Evolutionary conservation across 108 stramenopile genomes (phyloP), one percentile per base, ranked within the genome.

Genomic region (Nannochloropsis salina): DNA sequence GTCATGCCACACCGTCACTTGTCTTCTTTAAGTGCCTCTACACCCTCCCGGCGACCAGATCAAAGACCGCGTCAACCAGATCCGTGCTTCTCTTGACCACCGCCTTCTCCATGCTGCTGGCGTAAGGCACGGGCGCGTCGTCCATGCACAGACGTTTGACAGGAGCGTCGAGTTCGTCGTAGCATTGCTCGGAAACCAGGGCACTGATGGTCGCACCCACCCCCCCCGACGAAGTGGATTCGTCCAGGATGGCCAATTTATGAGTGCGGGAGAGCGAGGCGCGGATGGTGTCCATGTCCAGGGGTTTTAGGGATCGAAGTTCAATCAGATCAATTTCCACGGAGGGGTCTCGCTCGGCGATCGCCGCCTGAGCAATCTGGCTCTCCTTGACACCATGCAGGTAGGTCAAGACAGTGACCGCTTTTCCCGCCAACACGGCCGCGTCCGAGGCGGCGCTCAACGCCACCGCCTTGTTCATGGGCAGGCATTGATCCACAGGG

Each of bases 281-380:
- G 20, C 89, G 86, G 88, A 98, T 98, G 11, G 97, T 96, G 42
- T 95, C 96, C 94, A 97, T 93, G 86, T 98, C 97, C 85, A 98
- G 93, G 82, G 97, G 97, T 92, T 98, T 98, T 85, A 98, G 92
- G 10, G 95, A 94, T 83, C 96, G 92, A 82, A 98, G 93, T 91
- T 98, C 97, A 92, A 98, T 97, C 81, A 98, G 93, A 92, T 97
- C 97, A 89, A 97, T 93, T 88, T 98, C 97, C 45, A 95, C 93
- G 9, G 42, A 9, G 18, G 40, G 40, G 40, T 82, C 40, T 31
- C 42, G 40, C 80, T 92, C 95, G 86, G 93, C 88, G 83, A 97
- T 95, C 31, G 85, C 83, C 5, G 83, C 93, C 86, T 94, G 93
- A 44, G 94, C 93, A 82, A 88, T 88, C 92, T 93, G 85, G 12